These are phyloP conservation scores for Aspergillus conjunctus DNA, from an alignment of 495 filamentous ascomycete species.

Conservation along the genomic window DNA sequence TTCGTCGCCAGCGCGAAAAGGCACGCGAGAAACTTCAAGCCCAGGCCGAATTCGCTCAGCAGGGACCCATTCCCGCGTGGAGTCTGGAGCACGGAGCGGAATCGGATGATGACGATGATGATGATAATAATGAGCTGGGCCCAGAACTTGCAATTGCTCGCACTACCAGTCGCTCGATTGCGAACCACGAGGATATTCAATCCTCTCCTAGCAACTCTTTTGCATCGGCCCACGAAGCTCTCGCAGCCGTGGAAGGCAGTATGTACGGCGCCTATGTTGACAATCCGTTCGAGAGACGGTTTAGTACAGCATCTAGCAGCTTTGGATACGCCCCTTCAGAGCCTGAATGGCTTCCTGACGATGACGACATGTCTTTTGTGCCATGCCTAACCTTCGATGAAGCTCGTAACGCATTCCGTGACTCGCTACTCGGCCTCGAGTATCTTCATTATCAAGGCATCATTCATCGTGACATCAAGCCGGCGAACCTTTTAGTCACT, in stretches of 20 bases:
- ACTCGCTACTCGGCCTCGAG: conserved; percentile 90
- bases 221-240: conserved; percentile 48
- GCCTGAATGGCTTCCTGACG: conserved; percentile 50
- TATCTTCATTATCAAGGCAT: conserved; percentile 97
- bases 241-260: conserved; percentile 67
- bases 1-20: conserved; percentile 59
- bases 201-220: conserved; percentile 48
- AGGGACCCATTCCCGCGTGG: conserved; percentile 59
- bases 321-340: conserved; percentile 60
- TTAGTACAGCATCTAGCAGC: conserved; percentile 51
- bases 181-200: conserved; percentile 32
- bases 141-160: conserved; percentile 41
- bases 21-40: conserved; percentile 54
- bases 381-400: conserved; percentile 86
- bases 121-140: conserved; percentile 46
- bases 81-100: conserved; percentile 79
- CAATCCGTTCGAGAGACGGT: conserved; percentile 47
- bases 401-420: conserved; percentile 85
- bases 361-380: conserved; percentile 87
- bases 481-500: conserved; percentile 92
- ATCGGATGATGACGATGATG: conserved; percentile 57
- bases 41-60: conserved; percentile 48
- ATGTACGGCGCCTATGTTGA: conserved; percentile 75
- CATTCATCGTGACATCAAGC: conserved; percentile 98
- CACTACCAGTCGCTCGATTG: conserved; percentile 38